Percentiles rank a stretch among this genome's conserved stretches.
Evolutionary conservation across 345 rosid species (phyloP).

Genomic region (Citrus reticulata): DNA sequence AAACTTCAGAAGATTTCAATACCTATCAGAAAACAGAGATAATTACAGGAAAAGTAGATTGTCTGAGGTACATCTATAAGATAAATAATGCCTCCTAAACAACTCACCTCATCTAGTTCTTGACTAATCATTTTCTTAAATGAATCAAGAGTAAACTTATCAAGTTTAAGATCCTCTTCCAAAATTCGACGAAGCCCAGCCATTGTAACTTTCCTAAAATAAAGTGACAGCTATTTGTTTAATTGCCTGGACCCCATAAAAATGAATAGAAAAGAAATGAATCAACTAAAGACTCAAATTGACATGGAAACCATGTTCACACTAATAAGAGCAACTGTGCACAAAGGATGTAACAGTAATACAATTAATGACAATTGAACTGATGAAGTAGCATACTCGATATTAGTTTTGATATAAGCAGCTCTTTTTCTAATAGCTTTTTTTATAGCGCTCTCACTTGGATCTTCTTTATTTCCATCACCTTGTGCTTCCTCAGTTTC

Average conservation of each 20-base stretch:
- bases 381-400: conserved; percentile 50
- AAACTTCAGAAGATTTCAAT: conserved; percentile 37
- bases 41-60: conserved; percentile 1
- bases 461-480: conserved; percentile 32
- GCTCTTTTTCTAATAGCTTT: conserved; percentile 58
- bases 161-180: conserved; percentile 81
- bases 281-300: not conserved
- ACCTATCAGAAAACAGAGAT: conserved; percentile 32
- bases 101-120: conserved; percentile 60
- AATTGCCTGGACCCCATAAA: not conserved
- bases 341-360: not conserved
- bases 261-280: not conserved
- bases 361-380: conserved; percentile 3
- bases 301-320: not conserved
- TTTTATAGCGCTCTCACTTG: conserved; percentile 44
- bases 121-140: conserved; percentile 60
- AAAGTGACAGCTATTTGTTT: conserved; percentile 4
- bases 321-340: not conserved
- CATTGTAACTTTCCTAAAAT: conserved; percentile 65
- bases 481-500: conserved; percentile 30
- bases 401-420: conserved; percentile 58
- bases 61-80: not conserved
- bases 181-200: conserved; percentile 72
- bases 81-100: conserved; percentile 6
- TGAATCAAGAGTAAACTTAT: conserved; percentile 58